Evolutionary conservation across 768 basidiomycete genomes (phyloP), one percentile per base, ranked within the genome.

Genomic region (Saitozyma podzolica): DNA sequence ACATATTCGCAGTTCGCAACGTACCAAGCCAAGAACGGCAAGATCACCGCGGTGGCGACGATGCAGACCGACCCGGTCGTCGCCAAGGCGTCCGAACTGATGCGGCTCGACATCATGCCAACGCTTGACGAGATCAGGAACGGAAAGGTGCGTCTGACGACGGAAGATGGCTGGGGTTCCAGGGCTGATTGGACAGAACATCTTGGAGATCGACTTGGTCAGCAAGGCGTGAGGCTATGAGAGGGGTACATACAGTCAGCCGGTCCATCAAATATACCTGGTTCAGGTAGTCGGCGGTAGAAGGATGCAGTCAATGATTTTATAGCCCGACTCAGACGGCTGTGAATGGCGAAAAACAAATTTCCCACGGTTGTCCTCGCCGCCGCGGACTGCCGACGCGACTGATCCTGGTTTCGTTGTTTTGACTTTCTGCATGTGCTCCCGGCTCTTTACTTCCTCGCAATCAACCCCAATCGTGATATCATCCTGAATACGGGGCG

Each of bases 41-140:
- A 75, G 58, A 53, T 79, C 63, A 77, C 75, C 7, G 78, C 78
- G n/a, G 77, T 78, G 11, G 74, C 78, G 40, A 65, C 70, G 13
- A 91, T 91, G 89, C 87, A 88, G 76, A 85, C 85, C 60, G 91
- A 92, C 70, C 91, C 91, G 1, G 84, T 90, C 40, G 89, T 92
- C 40, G 83, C 85, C 60, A 88, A 89, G 79, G 85, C 88, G 1
- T 86, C 88, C 9, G 90, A 93, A 78, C 81, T 96, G 40, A 77
- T 94, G 67, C 83, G 89, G 53, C 78, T 92, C 43, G 88, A 86
- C 11, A 81, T 88, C 66, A 93, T 94, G 91, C 91, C 91, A 9
- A 84, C 86, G 6, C 83, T 87, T 6, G 83, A 86, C 8, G 89
- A 91, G 72, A 79, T 96, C 71, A 86, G 82, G 76, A 84, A 77